These are phyloP conservation scores for Meyerozyma sp. DNA, from an alignment of 1,139 yeast species.

Conservation along the genomic window DNA sequence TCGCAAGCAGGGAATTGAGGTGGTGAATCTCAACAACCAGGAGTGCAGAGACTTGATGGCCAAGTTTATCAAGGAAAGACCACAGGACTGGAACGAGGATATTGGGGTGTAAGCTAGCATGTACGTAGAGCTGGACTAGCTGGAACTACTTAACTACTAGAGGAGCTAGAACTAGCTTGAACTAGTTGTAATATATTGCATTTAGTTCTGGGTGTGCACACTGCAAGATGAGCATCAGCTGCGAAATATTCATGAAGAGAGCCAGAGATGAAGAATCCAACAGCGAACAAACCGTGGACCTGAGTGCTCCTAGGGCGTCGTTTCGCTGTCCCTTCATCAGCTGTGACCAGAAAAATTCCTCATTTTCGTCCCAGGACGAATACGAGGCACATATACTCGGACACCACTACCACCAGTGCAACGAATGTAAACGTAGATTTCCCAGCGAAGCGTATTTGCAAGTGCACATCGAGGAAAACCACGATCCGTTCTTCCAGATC, in stretches of 20 bases:
- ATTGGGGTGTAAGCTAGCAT: constrained; percentile 53
- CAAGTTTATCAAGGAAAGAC: constrained; percentile 70
- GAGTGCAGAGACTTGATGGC: constrained; percentile 73
- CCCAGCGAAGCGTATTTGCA: constrained; percentile 35
- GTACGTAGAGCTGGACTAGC: background rate
- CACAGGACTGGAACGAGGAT: constrained; percentile 85
- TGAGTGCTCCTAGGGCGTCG: background rate
- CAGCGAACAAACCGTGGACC: background rate
- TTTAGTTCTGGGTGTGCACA: too few relatives aligned
- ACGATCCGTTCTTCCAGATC: constrained; percentile 42
- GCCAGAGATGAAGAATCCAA: background rate
- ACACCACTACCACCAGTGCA: constrained; percentile 28
- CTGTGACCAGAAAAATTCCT: background rate
- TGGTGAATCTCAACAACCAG: constrained; percentile 58
- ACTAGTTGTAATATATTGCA: too few relatives aligned
- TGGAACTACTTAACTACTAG: too few relatives aligned
- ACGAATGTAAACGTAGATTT: constrained; percentile 35
- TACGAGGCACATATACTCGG: constrained; percentile 28
- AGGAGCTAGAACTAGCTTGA: background rate
- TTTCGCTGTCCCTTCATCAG: background rate
- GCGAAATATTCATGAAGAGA: background rate
- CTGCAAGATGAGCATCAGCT: background rate
- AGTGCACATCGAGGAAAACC: constrained; percentile 49
- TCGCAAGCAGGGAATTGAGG: constrained; percentile 62
- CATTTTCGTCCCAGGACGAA: constrained; percentile 13